Percentiles rank a stretch among this genome's conserved stretches.
phyloP scores from a whole-genome alignment of 1,139 yeast species.

The Kurtzmaniella quercitrusa region DNA sequence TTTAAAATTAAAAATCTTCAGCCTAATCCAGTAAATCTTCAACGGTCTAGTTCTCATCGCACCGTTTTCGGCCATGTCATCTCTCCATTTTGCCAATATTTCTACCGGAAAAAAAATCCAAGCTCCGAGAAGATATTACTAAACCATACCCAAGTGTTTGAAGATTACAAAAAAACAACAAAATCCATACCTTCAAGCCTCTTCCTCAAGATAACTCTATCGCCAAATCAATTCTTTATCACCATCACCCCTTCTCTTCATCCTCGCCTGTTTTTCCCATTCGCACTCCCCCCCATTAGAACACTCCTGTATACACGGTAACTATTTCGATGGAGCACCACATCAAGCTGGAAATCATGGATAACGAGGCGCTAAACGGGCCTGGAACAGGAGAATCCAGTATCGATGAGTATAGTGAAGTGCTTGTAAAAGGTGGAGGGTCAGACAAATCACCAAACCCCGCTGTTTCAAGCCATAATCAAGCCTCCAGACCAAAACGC shows the following conservation, averaged over 20 bases:
- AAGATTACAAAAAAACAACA: too few species aligned
- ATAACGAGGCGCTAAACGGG: neutral
- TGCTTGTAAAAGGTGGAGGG: slow-evolving; percentile 4
- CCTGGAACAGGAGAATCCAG: neutral
- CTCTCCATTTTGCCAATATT: too few species aligned
- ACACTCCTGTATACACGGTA: neutral
- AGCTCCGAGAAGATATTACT: too few species aligned
- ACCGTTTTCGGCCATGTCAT: too few species aligned
- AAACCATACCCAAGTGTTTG: too few species aligned
- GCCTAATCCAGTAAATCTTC: too few species aligned
- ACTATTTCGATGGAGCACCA: neutral
- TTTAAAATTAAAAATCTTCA: too few species aligned
- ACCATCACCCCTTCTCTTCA: neutral
- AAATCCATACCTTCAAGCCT: too few species aligned
- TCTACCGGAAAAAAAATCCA: too few species aligned
- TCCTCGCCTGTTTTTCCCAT: neutral
- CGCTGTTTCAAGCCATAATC: neutral
- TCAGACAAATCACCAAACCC: neutral
- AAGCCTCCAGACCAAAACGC: slow-evolving; percentile 22
- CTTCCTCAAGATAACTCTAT: too few species aligned
- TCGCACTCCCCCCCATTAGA: neutral
- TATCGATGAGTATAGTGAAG: neutral
- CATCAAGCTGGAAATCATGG: neutral
- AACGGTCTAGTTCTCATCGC: too few species aligned
- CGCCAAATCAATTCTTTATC: neutral